Evolutionary conservation across 2,329 filamentous ascomycete species (phyloP).

Genomic region (Colletotrichum plurivorum): DNA sequence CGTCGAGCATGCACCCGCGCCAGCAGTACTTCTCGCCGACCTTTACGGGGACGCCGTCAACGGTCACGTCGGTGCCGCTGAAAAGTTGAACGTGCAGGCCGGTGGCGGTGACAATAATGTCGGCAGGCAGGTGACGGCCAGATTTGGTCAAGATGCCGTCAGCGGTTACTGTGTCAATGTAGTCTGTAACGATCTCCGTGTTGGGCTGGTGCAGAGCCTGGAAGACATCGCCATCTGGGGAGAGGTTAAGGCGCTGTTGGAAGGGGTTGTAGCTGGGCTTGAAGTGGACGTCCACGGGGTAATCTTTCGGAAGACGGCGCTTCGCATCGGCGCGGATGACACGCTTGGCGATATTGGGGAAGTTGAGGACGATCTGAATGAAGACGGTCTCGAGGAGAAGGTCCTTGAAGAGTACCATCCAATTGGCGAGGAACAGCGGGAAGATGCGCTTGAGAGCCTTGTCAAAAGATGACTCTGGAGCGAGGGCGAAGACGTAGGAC

Average conservation of each 20-base stretch:
- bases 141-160: conserved; percentile 63
- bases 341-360: conserved; percentile 63
- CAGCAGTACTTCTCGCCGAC: conserved; percentile 69
- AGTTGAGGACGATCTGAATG: conserved; percentile 65
- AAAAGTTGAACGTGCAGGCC: conserved; percentile 73
- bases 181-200: conserved; percentile 64
- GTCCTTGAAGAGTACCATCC: conserved; percentile 64
- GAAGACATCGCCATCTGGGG: conserved; percentile 70
- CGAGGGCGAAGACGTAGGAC: conserved; percentile 74
- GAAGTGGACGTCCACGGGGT: conserved; percentile 74
- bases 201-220: conserved; percentile 61
- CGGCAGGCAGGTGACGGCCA: conserved; percentile 68
- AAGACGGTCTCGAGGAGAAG: conserved; percentile 63
- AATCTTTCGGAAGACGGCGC: conserved; percentile 65
- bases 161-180: conserved; percentile 64
- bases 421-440: conserved; percentile 61
- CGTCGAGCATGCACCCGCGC: conserved; percentile 76
- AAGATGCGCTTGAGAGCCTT: conserved; percentile 57
- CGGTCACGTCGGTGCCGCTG: conserved; percentile 64
- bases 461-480: conserved; percentile 55
- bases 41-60: conserved; percentile 68
- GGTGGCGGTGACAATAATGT: conserved; percentile 79
- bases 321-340: conserved; percentile 62
- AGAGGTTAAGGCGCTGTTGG: conserved; percentile 83
- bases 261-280: conserved; percentile 76